Evolutionary conservation across 2,329 filamentous ascomycete genomes (phyloP).

Genomic region (Geosmithia morbida): DNA sequence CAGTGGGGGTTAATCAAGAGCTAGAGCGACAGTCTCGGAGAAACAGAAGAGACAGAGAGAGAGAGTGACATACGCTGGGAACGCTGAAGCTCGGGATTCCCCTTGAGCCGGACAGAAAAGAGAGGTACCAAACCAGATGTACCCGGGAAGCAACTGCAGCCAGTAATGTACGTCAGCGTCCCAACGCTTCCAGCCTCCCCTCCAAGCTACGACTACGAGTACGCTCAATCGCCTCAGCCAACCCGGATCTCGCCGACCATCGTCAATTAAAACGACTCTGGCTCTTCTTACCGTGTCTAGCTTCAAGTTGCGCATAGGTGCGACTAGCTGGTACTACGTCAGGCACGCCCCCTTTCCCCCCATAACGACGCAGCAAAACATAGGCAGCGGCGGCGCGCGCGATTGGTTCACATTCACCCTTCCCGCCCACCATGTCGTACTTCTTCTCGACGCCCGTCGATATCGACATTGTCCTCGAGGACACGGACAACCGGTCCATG

Average conservation of each 20-base stretch:
- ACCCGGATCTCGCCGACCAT: conserved; percentile 7
- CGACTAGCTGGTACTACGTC: background rate
- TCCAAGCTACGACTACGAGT: conserved; percentile 2
- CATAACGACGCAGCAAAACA: background rate
- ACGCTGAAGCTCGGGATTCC: background rate
- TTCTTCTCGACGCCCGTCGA: conserved; percentile 97
- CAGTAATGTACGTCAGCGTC: background rate
- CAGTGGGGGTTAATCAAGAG: background rate
- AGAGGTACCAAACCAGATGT: background rate
- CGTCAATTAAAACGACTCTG: background rate
- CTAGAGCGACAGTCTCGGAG: no score
- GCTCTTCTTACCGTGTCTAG: background rate
- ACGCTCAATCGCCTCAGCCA: conserved; percentile 13
- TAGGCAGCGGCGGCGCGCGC: background rate
- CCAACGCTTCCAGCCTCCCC: background rate
- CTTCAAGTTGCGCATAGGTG: background rate
- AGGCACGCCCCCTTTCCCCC: background rate
- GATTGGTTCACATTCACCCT: background rate
- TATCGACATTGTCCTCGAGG: conserved; percentile 95
- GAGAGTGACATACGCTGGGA: background rate
- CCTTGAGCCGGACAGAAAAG: background rate
- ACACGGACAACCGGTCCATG: conserved; percentile 84
- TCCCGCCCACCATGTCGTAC: conserved; percentile 59
- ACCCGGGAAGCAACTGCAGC: background rate
- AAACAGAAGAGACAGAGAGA: background rate